Evolutionary conservation across 805 yeast species (phyloP).

Genomic region (Pichia nakasei): DNA sequence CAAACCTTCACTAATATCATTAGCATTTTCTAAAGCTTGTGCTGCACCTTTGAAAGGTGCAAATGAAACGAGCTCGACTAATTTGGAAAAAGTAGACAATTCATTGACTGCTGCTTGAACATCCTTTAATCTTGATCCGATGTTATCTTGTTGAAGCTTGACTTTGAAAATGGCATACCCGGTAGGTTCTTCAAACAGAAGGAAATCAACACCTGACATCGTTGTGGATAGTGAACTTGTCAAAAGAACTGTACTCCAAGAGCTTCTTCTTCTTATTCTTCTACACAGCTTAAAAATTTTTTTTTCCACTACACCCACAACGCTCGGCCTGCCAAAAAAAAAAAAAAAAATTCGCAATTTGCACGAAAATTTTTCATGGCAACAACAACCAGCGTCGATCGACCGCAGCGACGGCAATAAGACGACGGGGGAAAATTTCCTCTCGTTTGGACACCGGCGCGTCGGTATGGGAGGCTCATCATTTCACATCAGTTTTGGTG

Average conservation of each 20-base stretch:
- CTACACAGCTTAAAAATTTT: too few relatives aligned
- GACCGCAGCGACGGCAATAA: too few relatives aligned
- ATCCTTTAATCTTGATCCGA: conserved; percentile 85
- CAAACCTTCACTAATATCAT: conserved; percentile 94
- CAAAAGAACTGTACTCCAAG: not conserved
- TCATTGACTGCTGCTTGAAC: conserved; percentile 88
- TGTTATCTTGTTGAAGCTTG: conserved; percentile 84
- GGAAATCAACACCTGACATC: conserved; percentile 76
- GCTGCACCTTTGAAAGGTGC: conserved; percentile 99
- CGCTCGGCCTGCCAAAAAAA: too few relatives aligned
- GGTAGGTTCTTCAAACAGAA: conserved; percentile 96
- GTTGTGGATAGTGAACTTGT: too few relatives aligned
- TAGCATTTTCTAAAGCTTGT: conserved; percentile 96
- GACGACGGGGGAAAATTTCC: too few relatives aligned
- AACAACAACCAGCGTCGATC: too few relatives aligned
- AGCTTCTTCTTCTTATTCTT: not conserved
- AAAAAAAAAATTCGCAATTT: too few relatives aligned
- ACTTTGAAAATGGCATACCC: conserved; percentile 97
- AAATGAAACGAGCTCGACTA: conserved; percentile 88
- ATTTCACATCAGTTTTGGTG: too few relatives aligned
- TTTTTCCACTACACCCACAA: too few relatives aligned
- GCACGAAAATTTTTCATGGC: too few relatives aligned
- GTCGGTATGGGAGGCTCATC: too few relatives aligned
- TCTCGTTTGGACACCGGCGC: too few relatives aligned
- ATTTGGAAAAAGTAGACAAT: conserved; percentile 78